These are phyloP conservation scores for Pyrus pyrifolia DNA, from an alignment of 306 rosid genomes.

Conservation along the genomic window DNA sequence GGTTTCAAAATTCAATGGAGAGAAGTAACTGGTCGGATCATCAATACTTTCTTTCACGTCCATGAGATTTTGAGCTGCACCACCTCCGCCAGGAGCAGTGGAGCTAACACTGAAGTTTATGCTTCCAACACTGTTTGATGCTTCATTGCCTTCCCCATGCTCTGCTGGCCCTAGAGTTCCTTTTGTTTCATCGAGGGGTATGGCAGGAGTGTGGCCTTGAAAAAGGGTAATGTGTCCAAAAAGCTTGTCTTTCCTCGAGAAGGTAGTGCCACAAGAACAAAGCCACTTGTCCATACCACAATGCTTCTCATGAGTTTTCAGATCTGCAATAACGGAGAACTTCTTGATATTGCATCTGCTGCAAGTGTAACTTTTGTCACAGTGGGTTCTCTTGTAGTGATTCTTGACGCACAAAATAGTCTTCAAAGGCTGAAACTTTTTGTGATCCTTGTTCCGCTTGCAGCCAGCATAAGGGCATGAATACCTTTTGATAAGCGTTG, in stretches of 20 bases:
- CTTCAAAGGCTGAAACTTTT: constrained; percentile 88
- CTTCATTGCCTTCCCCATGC: constrained; percentile 38
- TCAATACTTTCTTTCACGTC: constrained; percentile 60
- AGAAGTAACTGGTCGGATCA: constrained; percentile 69
- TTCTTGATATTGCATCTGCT: constrained; percentile 91
- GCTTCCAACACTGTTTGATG: constrained; percentile 31
- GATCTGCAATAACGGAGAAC: constrained; percentile 95
- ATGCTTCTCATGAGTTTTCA: constrained; percentile 97
- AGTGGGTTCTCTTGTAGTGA: constrained; percentile 98
- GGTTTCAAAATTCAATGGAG: constrained; percentile 68
- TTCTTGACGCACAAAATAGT: constrained; percentile 95
- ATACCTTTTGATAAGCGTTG: constrained; percentile 75
- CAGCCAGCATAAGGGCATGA: constrained; percentile 91
- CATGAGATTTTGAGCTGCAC: constrained; percentile 33
- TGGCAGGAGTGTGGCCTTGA: constrained; percentile 98
- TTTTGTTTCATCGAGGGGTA: constrained; percentile 67
- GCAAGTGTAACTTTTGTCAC: constrained; percentile 94
- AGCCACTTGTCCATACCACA: constrained; percentile 99
- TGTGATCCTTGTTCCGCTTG: constrained; percentile 95
- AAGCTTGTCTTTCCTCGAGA: constrained; percentile 98
- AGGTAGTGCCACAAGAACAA: constrained; percentile 99
- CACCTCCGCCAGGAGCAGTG: constrained; percentile 34
- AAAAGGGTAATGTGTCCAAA: constrained; percentile 96
- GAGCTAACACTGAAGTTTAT: constrained; percentile 57
- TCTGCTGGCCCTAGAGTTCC: constrained; percentile 31